Base-by-base conservation (phyloP, 1,139 yeast species). In the Geotrichum candidum region DNA sequence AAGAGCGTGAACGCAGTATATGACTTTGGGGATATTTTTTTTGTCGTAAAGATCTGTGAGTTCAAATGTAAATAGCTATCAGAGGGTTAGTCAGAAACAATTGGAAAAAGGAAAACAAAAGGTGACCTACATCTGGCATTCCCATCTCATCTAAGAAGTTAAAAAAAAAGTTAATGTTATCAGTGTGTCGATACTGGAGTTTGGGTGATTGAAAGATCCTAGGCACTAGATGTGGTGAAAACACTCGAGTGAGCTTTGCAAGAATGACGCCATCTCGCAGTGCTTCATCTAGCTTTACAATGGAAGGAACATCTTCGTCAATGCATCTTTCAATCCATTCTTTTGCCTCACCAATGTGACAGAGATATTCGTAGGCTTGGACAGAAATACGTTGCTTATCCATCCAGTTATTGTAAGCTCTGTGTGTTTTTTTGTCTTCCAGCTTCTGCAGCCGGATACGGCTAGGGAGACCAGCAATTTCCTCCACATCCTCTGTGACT, bases 11-110 rank as follows among this genome's bases (percentile, higher is more conserved):
- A 94, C 78, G 69, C 98, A 91, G 73, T 91, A 92, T 74, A 95
- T 88, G 27, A 95, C 98, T 71, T 90, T 92, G 25, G 99, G 98
- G 27, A 92, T 83, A 70, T 94, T 90, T 69, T 91, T 92, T 69
- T 89, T 88, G 72, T 94, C 98, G 74, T 91, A 95, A 53, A 94
- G 79, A 75, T 94, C 99, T 1, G 96, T 91, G 63, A 92, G 80
- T 72, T 92, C 98, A 72, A 94, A 94, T 56, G 90, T 81, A 72
- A 92, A 94, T 60, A 91, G 79, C 65, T 63, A 56, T 15, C 51
- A 50, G 23, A 51, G 25, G 15, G 53, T 57, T 61, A 54, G 54
- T 23, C 1, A 35, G 50, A 23, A 25, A 23, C 45, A 27, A 10
- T 51, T 1, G 29, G 41, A 45, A 51, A 41, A 22, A 46, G 27